Evolutionary conservation across 495 filamentous ascomycete genomes (phyloP), one percentile per base, ranked within the genome.

Genomic region (Xylaria grammica): DNA sequence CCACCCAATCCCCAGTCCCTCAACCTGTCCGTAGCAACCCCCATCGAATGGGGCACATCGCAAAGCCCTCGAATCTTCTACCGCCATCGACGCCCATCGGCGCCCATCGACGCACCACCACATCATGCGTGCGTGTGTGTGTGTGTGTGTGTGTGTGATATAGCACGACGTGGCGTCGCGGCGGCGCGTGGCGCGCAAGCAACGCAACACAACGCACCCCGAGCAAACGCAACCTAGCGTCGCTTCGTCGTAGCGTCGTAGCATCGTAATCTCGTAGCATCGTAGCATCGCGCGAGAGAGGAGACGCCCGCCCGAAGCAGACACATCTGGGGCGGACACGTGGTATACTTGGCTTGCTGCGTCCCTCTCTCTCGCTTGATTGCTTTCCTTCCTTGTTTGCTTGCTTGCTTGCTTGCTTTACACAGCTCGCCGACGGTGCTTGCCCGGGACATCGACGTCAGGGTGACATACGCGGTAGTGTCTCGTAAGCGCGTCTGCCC

Each of bases 401-500:
- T 42, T 17, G 46, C 13, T 53, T 48, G 30, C 58, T 42, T 63
- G 55, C 32, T 19, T 49, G 46, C 48, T 40, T 36, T 36, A 36
- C 40, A 42, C 3, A 57, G 69, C 76, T 24, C 80, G 77, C 50
- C 72, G 72, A 38, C 83, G 72, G 26, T 81, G 79, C 73, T 93
- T 93, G 67, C 89, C 89, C 20, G 87, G 89, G 69, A 91, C 91
- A 60, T 93, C 90, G 48, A 95, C 83, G 64, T 96, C 91, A 0
- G 91, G 91, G 72, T 96, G 93, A 58, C 93, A 92, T 50, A 96
- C 92, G 22, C 91, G 87, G 85, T 96, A 94, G 77, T 97, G 94
- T 61, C 94, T 83, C 15, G 94, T 97, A 44, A 97, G 84, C 2
- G 84, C 95, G 81, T 97, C 95, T 66, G 93, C 94, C 67, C 95